These are phyloP conservation scores for Mycena chlorophos DNA, from an alignment of 768 basidiomycete genomes.

Conservation along the genomic window DNA sequence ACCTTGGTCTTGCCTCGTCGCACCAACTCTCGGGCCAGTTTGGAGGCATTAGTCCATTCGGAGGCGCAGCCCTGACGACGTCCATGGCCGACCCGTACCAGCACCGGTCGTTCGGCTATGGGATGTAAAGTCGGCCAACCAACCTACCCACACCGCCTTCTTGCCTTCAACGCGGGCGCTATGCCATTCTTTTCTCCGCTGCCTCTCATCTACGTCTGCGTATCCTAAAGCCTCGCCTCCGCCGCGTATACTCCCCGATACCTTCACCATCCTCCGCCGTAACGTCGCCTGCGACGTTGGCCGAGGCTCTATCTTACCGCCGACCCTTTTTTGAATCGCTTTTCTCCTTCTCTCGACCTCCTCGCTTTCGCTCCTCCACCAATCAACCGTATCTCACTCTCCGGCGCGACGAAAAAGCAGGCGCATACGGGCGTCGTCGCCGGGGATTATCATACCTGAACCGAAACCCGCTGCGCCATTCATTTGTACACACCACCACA, in stretches of 20 bases:
- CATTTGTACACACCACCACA: background rate
- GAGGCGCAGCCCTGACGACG: conserved; percentile 53
- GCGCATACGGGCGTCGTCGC: conserved; percentile 32
- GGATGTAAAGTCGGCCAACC: conserved; percentile 56
- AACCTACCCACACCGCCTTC: conserved; percentile 8
- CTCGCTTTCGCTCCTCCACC: conserved; percentile 25
- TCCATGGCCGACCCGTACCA: conserved; percentile 77
- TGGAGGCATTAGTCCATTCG: conserved; percentile 48
- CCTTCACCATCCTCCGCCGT: conserved; percentile 24
- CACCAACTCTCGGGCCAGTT: conserved; percentile 66
- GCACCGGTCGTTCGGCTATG: conserved; percentile 74
- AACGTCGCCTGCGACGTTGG: conserved; percentile 27
- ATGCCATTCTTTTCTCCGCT: conserved; percentile 15
- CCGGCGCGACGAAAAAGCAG: conserved; percentile 43
- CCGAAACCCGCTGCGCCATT: conserved; percentile 46
- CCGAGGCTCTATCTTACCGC: conserved; percentile 43
- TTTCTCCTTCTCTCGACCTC: conserved; percentile 19
- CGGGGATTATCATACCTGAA: conserved; percentile 56
- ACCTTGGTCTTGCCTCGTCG: conserved; percentile 62
- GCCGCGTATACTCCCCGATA: conserved; percentile 28
- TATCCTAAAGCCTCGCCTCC: conserved; percentile 23
- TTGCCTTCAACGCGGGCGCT: conserved; percentile 2
- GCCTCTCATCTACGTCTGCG: conserved; percentile 12
- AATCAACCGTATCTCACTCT: too few relatives aligned
- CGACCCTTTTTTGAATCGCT: conserved; percentile 25